A percentile compares a stretch with the other conserved stretches of the same genome.
Evolutionary conservation across 768 basidiomycete genomes (phyloP).

Genomic region (Phylloporus sp.): DNA sequence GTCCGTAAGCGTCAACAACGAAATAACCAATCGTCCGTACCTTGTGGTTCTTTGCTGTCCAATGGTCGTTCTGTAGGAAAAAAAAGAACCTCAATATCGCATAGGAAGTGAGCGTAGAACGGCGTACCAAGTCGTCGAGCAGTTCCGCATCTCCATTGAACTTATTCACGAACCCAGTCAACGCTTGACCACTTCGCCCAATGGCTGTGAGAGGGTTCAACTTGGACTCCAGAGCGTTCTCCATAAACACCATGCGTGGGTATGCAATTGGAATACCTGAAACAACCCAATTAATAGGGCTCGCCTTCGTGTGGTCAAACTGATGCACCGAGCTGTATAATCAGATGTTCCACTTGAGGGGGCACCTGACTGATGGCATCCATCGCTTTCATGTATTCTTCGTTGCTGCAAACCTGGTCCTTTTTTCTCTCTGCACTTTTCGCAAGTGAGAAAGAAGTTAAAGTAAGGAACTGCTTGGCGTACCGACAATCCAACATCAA

Average conservation of each 20-base stretch:
- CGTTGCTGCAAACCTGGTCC: conserved; percentile 70
- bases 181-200: conserved; percentile 60
- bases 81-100: conserved; percentile 39
- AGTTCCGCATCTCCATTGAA: conserved; percentile 92
- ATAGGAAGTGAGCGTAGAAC: conserved; percentile 23
- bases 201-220: conserved; percentile 80
- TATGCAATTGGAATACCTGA: conserved; percentile 81
- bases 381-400: conserved; percentile 73
- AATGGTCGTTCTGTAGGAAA: conserved; percentile 83
- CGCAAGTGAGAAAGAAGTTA: conserved; percentile 3
- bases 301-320: not conserved
- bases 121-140: conserved; percentile 78
- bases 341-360: conserved; percentile 66
- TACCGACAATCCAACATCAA: conserved; percentile 81
- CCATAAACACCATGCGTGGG: conserved; percentile 89
- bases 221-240: conserved; percentile 70
- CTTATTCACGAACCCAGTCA: conserved; percentile 81
- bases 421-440: conserved; percentile 79
- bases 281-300: not conserved
- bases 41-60: conserved; percentile 81
- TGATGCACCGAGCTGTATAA: conserved; percentile 67
- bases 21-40: conserved; percentile 31
- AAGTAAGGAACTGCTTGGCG: conserved; percentile 10
- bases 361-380: conserved; percentile 57
- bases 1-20: not conserved